These are phyloP conservation scores for Neurospora hispaniola DNA, from an alignment of 495 filamentous ascomycete genomes.

Conservation along the genomic window DNA sequence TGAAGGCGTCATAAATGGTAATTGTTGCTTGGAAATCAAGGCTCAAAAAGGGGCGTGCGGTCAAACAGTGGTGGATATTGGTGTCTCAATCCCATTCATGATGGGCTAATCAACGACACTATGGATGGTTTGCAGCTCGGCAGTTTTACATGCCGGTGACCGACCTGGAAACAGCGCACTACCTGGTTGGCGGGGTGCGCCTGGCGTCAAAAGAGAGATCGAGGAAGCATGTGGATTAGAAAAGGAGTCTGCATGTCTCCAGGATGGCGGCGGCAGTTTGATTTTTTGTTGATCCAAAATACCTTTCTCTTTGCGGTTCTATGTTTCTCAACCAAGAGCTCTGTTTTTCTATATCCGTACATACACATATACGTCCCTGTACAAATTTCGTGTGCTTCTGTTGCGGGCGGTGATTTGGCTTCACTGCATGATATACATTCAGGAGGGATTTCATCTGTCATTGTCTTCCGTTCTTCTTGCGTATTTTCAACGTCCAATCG, in stretches of 20 bases:
- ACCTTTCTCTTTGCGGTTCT: not conserved
- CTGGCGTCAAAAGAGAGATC: not conserved
- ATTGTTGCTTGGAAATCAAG: not conserved
- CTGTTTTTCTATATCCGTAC: not conserved
- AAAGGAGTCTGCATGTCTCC: not conserved
- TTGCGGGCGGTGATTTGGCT: not conserved
- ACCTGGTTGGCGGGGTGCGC: not conserved
- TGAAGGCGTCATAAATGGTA: not conserved
- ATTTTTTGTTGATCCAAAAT: not conserved
- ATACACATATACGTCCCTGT: not conserved
- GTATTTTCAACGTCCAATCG: constrained; percentile 5
- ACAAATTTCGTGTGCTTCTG: not conserved
- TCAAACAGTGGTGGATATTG: not conserved
- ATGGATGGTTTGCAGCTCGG: not conserved
- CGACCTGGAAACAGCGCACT: not conserved
- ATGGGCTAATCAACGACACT: not conserved
- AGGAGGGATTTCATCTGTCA: not conserved
- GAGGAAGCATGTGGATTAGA: not conserved
- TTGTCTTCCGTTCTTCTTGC: not conserved
- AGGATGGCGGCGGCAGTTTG: not conserved
- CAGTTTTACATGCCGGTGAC: not conserved
- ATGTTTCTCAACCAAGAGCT: not conserved
- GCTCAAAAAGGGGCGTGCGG: not conserved
- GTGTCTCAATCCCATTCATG: not conserved
- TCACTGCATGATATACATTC: not conserved